Evolutionary conservation across 2,329 filamentous ascomycete genomes (phyloP).

Genomic region (Samsoniella hepiali): DNA sequence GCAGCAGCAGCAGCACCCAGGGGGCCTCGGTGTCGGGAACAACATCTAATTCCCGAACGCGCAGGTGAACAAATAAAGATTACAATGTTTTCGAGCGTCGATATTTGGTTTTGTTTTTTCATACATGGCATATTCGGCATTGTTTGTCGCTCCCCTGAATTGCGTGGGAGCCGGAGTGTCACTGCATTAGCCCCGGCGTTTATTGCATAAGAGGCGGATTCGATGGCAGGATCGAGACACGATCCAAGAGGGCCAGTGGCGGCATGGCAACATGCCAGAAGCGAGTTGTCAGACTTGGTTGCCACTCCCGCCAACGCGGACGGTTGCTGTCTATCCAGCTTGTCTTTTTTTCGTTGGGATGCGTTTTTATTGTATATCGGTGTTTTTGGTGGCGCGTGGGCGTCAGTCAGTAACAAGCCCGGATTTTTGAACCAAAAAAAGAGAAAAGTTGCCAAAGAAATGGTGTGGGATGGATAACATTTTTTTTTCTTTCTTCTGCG

Average conservation of each 20-base stretch:
- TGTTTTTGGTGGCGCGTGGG: background rate
- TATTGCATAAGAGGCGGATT: background rate
- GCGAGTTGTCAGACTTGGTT: background rate
- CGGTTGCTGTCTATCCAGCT: background rate
- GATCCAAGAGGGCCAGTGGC: background rate
- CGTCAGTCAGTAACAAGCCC: background rate
- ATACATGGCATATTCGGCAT: constrained; percentile 6
- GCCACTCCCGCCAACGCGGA: background rate
- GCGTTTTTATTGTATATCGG: background rate
- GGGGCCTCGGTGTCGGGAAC: constrained; percentile 48
- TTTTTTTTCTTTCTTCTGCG: background rate
- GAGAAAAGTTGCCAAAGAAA: background rate
- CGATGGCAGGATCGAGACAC: background rate
- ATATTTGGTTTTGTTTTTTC: constrained; percentile 20
- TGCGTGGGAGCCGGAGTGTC: background rate
- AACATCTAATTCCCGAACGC: constrained; percentile 32
- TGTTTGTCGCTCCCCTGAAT: background rate
- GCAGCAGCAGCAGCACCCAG: constrained; percentile 35
- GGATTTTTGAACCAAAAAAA: background rate
- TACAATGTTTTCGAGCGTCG: constrained; percentile 16
- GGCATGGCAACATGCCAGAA: background rate
- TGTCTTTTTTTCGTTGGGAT: background rate
- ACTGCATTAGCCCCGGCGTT: constrained; percentile 18
- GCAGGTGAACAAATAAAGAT: background rate
- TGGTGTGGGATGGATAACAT: background rate